Percentiles rank a stretch among this genome's conserved stretches.
phyloP scores from a whole-genome alignment of 2,329 filamentous ascomycete species.

The Aureobasidium sp. region DNA sequence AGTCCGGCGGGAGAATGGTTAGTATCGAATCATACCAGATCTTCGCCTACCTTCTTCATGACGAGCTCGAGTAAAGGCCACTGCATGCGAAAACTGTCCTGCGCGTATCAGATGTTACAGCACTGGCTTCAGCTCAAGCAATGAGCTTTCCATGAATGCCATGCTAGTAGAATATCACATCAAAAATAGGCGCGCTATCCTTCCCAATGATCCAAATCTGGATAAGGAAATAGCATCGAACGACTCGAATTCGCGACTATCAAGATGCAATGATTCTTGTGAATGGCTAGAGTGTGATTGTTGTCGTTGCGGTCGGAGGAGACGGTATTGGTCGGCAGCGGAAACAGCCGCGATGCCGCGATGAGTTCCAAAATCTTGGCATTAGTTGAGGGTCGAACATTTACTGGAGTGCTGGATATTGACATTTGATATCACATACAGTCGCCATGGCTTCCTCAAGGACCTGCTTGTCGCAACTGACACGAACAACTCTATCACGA shows the following conservation, averaged over 20 bases:
- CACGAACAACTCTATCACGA: neutral
- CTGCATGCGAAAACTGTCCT: neutral
- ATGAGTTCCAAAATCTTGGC: conserved; percentile 1
- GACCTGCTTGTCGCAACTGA: conserved; percentile 7
- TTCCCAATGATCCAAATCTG: neutral
- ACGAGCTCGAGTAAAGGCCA: neutral
- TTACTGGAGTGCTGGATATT: neutral
- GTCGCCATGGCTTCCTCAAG: conserved; percentile 7
- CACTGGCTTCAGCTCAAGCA: neutral
- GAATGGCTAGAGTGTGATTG: neutral
- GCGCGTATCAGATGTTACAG: too few relatives aligned
- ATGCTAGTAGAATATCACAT: too few relatives aligned
- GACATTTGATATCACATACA: neutral
- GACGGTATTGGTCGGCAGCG: neutral
- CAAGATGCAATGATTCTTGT: too few relatives aligned
- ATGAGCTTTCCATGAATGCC: neutral
- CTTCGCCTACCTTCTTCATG: neutral
- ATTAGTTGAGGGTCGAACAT: neutral
- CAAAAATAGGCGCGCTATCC: neutral
- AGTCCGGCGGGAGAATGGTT: neutral
- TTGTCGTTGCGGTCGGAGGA: neutral
- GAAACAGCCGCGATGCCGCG: neutral
- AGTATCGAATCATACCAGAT: neutral
- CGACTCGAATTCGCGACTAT: too few relatives aligned
- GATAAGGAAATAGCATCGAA: too few relatives aligned